Evolutionary conservation across 2,329 filamentous ascomycete genomes (phyloP).

Genomic region (Microdochium nivale): DNA sequence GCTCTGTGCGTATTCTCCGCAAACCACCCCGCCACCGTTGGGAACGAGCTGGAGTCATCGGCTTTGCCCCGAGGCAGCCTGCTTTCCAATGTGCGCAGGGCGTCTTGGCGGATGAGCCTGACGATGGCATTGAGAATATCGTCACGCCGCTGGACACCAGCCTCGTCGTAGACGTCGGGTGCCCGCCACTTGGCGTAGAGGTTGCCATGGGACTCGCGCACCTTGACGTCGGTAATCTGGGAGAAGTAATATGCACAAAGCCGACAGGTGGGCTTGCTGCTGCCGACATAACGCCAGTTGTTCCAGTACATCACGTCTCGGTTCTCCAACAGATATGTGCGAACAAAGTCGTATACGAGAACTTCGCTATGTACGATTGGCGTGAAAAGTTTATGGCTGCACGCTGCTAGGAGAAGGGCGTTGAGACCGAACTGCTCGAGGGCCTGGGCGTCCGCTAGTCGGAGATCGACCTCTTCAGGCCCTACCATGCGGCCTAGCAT

Average conservation of each 20-base stretch:
- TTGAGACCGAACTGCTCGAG: constrained; percentile 17
- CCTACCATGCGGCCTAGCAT: constrained; percentile 15
- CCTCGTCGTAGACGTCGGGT: constrained; percentile 19
- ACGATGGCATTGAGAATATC: constrained; percentile 17
- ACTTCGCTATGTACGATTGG: constrained; percentile 27
- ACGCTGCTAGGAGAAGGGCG: constrained; percentile 4
- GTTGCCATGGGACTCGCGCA: constrained; percentile 24
- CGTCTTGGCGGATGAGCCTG: constrained; percentile 15
- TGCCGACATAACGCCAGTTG: constrained; percentile 26
- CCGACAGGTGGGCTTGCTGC: constrained; percentile 29
- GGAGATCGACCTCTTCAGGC: constrained; percentile 1
- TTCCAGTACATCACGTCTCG: constrained; percentile 17
- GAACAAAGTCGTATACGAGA: constrained; percentile 17
- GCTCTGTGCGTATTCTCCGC: background rate
- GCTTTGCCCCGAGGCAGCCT: constrained; percentile 8
- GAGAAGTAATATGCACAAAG: constrained; percentile 29
- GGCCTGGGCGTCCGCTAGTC: constrained; percentile 5
- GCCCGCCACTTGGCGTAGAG: constrained; percentile 28
- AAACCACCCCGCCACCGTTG: background rate
- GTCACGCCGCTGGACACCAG: constrained; percentile 9
- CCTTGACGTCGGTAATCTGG: constrained; percentile 11
- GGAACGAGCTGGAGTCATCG: background rate
- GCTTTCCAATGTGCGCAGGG: constrained; percentile 16
- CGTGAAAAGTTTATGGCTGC: constrained; percentile 5
- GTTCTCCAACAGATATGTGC: background rate